Percentiles rank a stretch among this genome's conserved stretches.
Conservation (phyloP, 768 basidiomycete species). For the Mycena floridula region DNA sequence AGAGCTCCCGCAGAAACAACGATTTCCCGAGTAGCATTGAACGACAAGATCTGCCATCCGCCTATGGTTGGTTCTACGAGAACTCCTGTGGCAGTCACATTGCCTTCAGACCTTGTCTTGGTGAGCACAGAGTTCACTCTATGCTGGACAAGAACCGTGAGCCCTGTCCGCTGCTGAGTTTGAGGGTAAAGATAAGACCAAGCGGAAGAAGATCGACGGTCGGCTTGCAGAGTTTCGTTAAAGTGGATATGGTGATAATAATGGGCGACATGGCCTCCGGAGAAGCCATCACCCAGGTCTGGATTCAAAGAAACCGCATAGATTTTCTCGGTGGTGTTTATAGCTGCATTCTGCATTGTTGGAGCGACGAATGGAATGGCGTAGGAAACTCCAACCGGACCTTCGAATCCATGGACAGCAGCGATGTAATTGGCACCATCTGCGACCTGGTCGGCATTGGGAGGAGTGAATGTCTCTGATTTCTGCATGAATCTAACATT, state of each 20-base stretch:
- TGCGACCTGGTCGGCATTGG: constrained; percentile 7
- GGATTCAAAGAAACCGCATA: constrained; percentile 8
- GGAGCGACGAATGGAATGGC: constrained; percentile 10
- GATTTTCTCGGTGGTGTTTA: constrained; percentile 6
- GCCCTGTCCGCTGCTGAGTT: too few relatives aligned
- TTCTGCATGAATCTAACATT: constrained; percentile 11
- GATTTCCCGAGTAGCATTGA: too few relatives aligned
- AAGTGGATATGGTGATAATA: constrained; percentile 13
- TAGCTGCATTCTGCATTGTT: constrained; percentile 6
- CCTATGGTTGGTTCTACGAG: too few relatives aligned
- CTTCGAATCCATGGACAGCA: constrained; percentile 9
- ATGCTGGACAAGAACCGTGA: too few relatives aligned
- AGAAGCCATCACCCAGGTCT: constrained; percentile 12
- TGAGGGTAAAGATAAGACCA: too few relatives aligned
- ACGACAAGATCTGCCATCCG: too few relatives aligned
- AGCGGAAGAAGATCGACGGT: constrained; percentile 12
- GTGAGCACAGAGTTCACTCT: too few relatives aligned
- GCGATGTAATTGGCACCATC: constrained; percentile 11
- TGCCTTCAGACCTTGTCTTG: too few relatives aligned
- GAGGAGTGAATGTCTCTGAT: constrained; percentile 14
- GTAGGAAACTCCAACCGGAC: constrained; percentile 12
- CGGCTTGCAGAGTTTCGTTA: constrained; percentile 10
- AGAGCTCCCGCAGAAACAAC: too few relatives aligned
- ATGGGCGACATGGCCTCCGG: constrained; percentile 12
- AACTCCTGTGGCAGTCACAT: too few relatives aligned